phyloP scores from a whole-genome alignment of 371 early-diverging fungal species.

The Mucor circinelloides region DNA sequence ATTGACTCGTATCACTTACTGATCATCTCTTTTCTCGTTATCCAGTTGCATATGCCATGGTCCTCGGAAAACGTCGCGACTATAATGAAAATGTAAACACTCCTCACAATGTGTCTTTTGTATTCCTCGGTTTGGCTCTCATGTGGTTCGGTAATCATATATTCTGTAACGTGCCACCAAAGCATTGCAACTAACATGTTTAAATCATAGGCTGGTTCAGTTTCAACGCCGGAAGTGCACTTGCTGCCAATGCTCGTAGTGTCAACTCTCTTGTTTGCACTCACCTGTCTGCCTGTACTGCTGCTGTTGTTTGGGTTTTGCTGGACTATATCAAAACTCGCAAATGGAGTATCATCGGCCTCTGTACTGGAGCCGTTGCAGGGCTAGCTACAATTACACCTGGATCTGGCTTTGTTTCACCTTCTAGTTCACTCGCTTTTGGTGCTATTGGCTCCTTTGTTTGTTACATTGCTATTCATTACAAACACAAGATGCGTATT shows the following conservation, averaged over 20 bases:
- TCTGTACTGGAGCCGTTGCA: slow-evolving; percentile 84
- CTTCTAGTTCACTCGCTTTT: slow-evolving; percentile 70
- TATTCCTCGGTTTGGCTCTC: slow-evolving; percentile 77
- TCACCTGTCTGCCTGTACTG: slow-evolving; percentile 71
- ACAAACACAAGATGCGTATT: slow-evolving; percentile 67
- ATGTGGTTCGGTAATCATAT: slow-evolving; percentile 75
- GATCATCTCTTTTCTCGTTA: neutral
- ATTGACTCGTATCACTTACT: neutral
- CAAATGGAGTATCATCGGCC: slow-evolving; percentile 77
- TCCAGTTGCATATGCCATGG: slow-evolving; percentile 75
- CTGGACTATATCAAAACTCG: slow-evolving; percentile 65
- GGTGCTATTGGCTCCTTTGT: slow-evolving; percentile 63
- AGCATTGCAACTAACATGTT: neutral
- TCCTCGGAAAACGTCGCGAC: slow-evolving; percentile 74
- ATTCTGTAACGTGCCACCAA: neutral
- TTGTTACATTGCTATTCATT: slow-evolving; percentile 65
- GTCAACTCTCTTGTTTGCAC: slow-evolving; percentile 74
- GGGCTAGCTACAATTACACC: slow-evolving; percentile 84
- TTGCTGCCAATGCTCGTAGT: slow-evolving; percentile 73
- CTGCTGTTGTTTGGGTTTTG: slow-evolving; percentile 71
- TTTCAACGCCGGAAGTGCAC: slow-evolving; percentile 53
- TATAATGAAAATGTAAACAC: slow-evolving; percentile 62
- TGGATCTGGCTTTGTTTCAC: slow-evolving; percentile 72
- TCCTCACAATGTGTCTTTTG: slow-evolving; percentile 81
- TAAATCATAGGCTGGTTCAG: slow-evolving; percentile 30